These are phyloP conservation scores for Pistacia vera DNA, from an alignment of 345 rosid genomes.

Conservation along the genomic window DNA sequence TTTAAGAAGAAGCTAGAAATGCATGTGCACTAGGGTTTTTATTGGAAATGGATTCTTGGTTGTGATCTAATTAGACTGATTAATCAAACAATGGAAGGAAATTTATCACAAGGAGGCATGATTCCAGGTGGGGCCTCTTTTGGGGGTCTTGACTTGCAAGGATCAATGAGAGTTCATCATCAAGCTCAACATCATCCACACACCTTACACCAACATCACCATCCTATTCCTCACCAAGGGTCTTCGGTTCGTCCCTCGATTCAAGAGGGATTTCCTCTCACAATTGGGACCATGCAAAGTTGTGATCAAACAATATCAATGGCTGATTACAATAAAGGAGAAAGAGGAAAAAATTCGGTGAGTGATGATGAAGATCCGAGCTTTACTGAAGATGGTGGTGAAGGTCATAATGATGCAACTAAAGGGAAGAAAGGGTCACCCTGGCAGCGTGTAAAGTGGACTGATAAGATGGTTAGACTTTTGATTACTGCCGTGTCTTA, in stretches of 20 bases:
- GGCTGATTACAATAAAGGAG: constrained; percentile 55
- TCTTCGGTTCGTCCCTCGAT: constrained; percentile 40
- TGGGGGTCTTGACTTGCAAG: constrained; percentile 76
- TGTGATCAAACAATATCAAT: constrained; percentile 54
- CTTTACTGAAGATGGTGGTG: constrained; percentile 70
- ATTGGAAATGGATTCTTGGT: constrained; percentile 20
- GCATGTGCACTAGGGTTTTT: constrained; percentile 12
- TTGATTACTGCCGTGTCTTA: constrained; percentile 91
- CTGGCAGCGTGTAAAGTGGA: constrained; percentile 97
- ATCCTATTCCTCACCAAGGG: constrained; percentile 51
- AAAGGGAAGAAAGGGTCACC: constrained; percentile 69
- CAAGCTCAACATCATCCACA: constrained; percentile 49
- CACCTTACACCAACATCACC: constrained; percentile 53
- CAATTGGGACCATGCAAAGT: constrained; percentile 61
- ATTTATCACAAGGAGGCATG: constrained; percentile 69
- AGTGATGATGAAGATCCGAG: constrained; percentile 93
- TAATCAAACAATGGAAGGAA: constrained; percentile 58
- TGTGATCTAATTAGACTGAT: constrained; percentile 17
- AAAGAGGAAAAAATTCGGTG: constrained; percentile 57
- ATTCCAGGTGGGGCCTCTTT: constrained; percentile 60
- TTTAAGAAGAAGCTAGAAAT: not conserved
- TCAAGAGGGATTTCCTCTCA: constrained; percentile 70
- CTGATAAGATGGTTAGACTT: constrained; percentile 91
- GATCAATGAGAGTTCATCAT: constrained; percentile 62
- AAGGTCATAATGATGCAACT: constrained; percentile 48